phyloP scores from a whole-genome alignment of 2,329 filamentous ascomycete genomes.

The Eutypa lata region DNA sequence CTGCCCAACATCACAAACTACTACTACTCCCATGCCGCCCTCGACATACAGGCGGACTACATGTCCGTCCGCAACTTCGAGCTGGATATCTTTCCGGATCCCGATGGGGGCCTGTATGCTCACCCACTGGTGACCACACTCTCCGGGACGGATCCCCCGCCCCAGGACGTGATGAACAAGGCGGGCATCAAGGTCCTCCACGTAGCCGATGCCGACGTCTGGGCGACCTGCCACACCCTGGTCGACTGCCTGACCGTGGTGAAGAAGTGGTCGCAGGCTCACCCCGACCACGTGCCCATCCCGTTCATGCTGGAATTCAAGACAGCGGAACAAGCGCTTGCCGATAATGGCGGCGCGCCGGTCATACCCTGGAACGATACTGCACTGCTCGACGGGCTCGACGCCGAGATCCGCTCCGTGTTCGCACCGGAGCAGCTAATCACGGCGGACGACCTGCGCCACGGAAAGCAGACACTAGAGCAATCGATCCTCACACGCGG shows the following conservation, averaged over 20 bases:
- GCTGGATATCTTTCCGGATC: slow-evolving; percentile 47
- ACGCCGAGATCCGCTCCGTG: slow-evolving; percentile 44
- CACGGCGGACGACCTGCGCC: slow-evolving; percentile 43
- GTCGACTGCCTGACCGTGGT: slow-evolving; percentile 40
- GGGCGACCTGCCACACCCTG: slow-evolving; percentile 44
- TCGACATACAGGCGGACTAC: slow-evolving; percentile 41
- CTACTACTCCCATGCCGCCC: slow-evolving; percentile 45
- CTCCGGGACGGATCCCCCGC: slow-evolving; percentile 34
- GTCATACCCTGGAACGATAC: slow-evolving; percentile 41
- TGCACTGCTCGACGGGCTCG: slow-evolving; percentile 43
- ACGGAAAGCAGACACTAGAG: slow-evolving; percentile 39
- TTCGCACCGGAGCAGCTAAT: slow-evolving; percentile 39
- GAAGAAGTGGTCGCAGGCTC: slow-evolving; percentile 40
- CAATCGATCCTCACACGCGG: slow-evolving; percentile 40
- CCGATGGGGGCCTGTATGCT: slow-evolving; percentile 44
- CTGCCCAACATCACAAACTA: slow-evolving; percentile 36
- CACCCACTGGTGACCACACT: slow-evolving; percentile 39
- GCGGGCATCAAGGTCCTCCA: slow-evolving; percentile 49
- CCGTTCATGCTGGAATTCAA: slow-evolving; percentile 50
- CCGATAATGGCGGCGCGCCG: slow-evolving; percentile 28
- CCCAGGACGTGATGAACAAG: slow-evolving; percentile 34
- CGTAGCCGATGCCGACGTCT: slow-evolving; percentile 46
- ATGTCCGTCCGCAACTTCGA: slow-evolving; percentile 46
- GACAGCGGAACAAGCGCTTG: slow-evolving; percentile 22
- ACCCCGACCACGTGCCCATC: slow-evolving; percentile 43